Evolutionary conservation across 2,329 filamentous ascomycete genomes (phyloP).

Genomic region (Aspergillus versicolor): DNA sequence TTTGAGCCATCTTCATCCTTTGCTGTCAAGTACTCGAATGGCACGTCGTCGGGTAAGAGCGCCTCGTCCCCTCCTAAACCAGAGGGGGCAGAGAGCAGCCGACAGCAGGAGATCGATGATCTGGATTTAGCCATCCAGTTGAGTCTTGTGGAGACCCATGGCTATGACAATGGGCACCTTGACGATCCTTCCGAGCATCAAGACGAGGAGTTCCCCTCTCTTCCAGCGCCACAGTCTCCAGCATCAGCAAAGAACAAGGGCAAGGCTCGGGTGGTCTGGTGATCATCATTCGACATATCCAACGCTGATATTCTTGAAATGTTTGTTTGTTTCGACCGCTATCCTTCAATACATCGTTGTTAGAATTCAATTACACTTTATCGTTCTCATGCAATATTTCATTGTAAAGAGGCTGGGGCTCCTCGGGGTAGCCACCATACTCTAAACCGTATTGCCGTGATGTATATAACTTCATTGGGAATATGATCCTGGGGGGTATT

Average conservation of each 20-base stretch:
- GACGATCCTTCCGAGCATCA: conserved; percentile 26
- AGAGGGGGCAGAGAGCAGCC: conserved; percentile 33
- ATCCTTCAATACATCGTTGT: neutral
- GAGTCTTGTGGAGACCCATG: conserved; percentile 60
- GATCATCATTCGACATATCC: neutral
- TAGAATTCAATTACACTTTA: neutral
- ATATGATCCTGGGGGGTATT: too few relatives aligned
- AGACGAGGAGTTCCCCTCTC: conserved; percentile 34
- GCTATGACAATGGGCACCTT: conserved; percentile 38
- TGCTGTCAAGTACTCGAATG: conserved; percentile 37
- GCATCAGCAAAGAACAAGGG: conserved; percentile 32
- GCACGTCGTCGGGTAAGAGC: conserved; percentile 16
- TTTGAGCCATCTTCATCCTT: conserved; percentile 26
- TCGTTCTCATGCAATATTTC: neutral
- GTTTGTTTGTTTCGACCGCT: neutral
- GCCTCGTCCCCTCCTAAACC: conserved; percentile 19
- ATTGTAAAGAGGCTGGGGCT: neutral
- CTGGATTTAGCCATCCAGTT: conserved; percentile 62
- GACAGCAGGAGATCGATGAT: conserved; percentile 54
- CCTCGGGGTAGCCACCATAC: too few relatives aligned
- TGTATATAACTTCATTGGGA: too few relatives aligned
- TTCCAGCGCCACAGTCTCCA: conserved; percentile 24
- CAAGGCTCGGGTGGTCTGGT: conserved; percentile 31
- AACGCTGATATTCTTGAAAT: neutral
- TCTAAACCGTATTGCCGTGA: too few relatives aligned